These are phyloP conservation scores for Ophiosphaerella korrae DNA, from an alignment of 2,329 filamentous ascomycete species.

Conservation along the genomic window DNA sequence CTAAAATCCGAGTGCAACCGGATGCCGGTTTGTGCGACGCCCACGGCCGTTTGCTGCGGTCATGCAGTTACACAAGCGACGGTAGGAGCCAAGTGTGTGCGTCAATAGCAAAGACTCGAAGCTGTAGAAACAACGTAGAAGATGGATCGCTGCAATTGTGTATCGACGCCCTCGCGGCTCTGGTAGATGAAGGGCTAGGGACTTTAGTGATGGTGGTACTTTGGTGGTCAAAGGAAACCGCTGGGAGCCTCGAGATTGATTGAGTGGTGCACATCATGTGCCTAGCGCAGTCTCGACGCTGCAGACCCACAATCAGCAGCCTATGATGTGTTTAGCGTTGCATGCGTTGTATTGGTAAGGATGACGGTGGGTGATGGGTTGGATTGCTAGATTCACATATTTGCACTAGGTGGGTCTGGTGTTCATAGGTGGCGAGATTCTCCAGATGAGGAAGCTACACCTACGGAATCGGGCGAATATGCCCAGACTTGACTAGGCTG, in stretches of 20 bases:
- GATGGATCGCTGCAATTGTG: conserved; percentile 1
- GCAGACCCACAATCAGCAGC: background rate
- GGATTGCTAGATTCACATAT: too few species aligned
- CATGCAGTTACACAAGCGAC: conserved; percentile 12
- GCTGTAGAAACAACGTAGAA: conserved; percentile 10
- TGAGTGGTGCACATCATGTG: background rate
- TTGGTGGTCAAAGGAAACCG: background rate
- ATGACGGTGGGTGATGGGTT: background rate
- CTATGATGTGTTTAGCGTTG: background rate
- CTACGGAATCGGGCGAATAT: conserved; percentile 21
- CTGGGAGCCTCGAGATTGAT: too few species aligned
- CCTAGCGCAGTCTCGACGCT: background rate
- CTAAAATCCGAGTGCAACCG: conserved; percentile 7
- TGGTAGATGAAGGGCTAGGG: conserved; percentile 7
- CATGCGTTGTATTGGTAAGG: background rate
- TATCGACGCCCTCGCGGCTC: conserved; percentile 1
- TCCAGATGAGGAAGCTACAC: conserved; percentile 21
- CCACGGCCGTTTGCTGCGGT: conserved; percentile 5
- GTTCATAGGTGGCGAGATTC: conserved; percentile 12
- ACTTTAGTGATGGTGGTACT: background rate
- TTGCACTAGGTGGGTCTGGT: background rate
- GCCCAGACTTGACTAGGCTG: conserved; percentile 21
- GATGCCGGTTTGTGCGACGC: conserved; percentile 8
- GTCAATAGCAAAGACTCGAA: conserved; percentile 3
- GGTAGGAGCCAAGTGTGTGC: conserved; percentile 6